Evolutionary conservation across 78 protist genomes (phyloP).

Genomic region (Pigoraptor vietnamica): DNA sequence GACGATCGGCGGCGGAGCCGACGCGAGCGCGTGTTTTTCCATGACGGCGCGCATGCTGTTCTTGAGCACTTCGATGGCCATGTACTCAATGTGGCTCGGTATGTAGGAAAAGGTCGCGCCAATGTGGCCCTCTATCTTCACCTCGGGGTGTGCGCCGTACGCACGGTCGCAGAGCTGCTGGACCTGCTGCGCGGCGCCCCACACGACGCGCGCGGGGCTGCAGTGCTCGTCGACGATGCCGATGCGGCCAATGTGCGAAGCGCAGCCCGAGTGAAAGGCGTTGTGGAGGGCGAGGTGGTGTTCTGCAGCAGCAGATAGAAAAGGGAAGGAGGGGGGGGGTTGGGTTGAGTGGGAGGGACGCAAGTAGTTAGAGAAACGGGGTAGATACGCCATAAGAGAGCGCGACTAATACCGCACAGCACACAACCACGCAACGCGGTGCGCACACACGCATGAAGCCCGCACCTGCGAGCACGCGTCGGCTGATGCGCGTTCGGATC

Average conservation of each 20-base stretch:
- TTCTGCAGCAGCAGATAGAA: no score
- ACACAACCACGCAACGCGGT: no score
- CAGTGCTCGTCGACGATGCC: not conserved
- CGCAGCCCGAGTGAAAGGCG: not conserved
- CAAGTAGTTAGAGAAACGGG: no score
- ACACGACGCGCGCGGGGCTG: not conserved
- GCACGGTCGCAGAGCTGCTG: not conserved
- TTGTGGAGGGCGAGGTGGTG: not conserved
- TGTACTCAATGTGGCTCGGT: conserved; percentile 19
- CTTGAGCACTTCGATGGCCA: not conserved
- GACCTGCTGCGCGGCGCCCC: not conserved
- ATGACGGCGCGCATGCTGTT: not conserved
- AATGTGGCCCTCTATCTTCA: not conserved
- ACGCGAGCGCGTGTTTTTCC: not conserved
- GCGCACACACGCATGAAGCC: no score
- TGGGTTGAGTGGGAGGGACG: no score
- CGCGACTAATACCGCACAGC: no score
- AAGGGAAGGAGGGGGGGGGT: no score
- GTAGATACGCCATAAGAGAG: no score
- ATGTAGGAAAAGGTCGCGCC: conserved; percentile 4
- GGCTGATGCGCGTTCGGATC: not conserved
- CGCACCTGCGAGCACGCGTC: not conserved
- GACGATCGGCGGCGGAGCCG: not conserved
- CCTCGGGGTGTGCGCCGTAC: conserved; percentile 5
- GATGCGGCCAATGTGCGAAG: not conserved